phyloP scores from a whole-genome alignment of 2,329 filamentous ascomycete species.

The Pseudocercospora cruenta region DNA sequence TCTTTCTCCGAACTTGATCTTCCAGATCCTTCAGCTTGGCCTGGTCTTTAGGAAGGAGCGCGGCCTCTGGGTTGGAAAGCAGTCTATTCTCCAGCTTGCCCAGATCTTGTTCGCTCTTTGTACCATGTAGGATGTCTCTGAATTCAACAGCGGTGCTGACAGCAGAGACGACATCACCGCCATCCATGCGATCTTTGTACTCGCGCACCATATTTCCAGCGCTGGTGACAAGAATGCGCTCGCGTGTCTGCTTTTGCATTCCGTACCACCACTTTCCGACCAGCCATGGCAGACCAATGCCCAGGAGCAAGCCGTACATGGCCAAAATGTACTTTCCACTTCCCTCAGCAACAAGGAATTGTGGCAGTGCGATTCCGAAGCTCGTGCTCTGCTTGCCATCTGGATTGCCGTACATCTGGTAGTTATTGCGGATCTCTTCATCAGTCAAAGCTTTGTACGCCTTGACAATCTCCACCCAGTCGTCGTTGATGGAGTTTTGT shows the following conservation, averaged over 20 bases:
- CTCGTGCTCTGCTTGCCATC: slow-evolving; percentile 98
- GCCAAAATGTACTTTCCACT: slow-evolving; percentile 95
- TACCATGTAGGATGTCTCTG: slow-evolving; percentile 72
- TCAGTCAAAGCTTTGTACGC: slow-evolving; percentile 98
- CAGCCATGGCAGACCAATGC: slow-evolving; percentile 86
- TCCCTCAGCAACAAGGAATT: slow-evolving; percentile 88
- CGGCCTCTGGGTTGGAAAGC: slow-evolving; percentile 61
- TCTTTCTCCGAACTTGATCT: slow-evolving; percentile 78
- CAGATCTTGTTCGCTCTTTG: slow-evolving; percentile 78
- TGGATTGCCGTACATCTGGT: slow-evolving; percentile 90
- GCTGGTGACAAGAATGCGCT: slow-evolving; percentile 88
- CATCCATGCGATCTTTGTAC: slow-evolving; percentile 81
- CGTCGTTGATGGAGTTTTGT: slow-evolving; percentile 76
- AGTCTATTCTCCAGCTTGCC: slow-evolving; percentile 81
- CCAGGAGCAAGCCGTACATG: slow-evolving; percentile 84
- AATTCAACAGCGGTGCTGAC: slow-evolving; percentile 88
- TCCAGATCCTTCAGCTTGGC: slow-evolving; percentile 79
- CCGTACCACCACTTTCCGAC: slow-evolving; percentile 99
- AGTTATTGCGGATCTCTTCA: slow-evolving; percentile 96
- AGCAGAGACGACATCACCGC: slow-evolving; percentile 76
- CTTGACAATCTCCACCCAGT: slow-evolving; percentile 94
- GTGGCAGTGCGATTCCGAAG: slow-evolving; percentile 93
- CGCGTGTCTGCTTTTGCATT: slow-evolving; percentile 87
- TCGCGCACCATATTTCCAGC: slow-evolving; percentile 94
- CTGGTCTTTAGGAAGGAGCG: slow-evolving; percentile 73